Conservation (phyloP, 2,329 filamentous ascomycete genomes). For the Colletotrichum echinochloae region DNA sequence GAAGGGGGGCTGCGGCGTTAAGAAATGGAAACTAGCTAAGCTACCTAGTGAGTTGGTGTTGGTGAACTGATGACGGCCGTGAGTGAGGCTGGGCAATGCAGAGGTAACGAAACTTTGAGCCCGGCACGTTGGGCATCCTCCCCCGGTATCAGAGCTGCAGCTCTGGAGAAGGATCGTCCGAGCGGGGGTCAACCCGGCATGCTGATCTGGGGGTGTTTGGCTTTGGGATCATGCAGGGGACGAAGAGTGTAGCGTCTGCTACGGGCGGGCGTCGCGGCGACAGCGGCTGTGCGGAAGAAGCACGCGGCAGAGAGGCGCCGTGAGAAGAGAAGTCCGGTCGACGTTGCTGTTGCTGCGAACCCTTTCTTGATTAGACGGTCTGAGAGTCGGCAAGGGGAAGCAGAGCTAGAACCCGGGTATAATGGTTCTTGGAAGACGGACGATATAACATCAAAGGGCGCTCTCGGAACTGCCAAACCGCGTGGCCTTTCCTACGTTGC, state of each 20-base stretch:
- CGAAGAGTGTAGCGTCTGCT: neutral
- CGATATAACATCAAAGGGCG: neutral
- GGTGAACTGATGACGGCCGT: neutral
- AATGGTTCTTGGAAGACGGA: neutral
- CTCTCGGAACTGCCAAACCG: neutral
- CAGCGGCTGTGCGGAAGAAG: constrained; percentile 5
- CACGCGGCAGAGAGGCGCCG: neutral
- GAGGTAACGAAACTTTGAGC: constrained; percentile 10
- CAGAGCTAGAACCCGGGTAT: neutral
- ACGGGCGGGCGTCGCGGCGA: neutral
- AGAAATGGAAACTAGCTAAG: neutral
- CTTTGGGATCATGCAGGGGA: constrained; percentile 1
- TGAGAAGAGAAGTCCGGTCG: neutral
- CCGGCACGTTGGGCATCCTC: constrained; percentile 14
- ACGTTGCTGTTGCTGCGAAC: neutral
- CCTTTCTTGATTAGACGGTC: constrained; percentile 19
- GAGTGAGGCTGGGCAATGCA: constrained; percentile 11
- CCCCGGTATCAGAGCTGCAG: constrained; percentile 36
- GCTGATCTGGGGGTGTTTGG: neutral
- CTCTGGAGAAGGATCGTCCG: constrained; percentile 20
- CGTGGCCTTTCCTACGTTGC: neutral
- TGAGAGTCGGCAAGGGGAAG: constrained; percentile 18
- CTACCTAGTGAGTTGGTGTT: neutral
- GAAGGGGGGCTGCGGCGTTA: too few relatives aligned
- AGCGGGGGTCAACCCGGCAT: constrained; percentile 33